These are phyloP conservation scores for Botrytis cinerea DNA, from an alignment of 2,329 filamentous ascomycete genomes.

Conservation along the genomic window DNA sequence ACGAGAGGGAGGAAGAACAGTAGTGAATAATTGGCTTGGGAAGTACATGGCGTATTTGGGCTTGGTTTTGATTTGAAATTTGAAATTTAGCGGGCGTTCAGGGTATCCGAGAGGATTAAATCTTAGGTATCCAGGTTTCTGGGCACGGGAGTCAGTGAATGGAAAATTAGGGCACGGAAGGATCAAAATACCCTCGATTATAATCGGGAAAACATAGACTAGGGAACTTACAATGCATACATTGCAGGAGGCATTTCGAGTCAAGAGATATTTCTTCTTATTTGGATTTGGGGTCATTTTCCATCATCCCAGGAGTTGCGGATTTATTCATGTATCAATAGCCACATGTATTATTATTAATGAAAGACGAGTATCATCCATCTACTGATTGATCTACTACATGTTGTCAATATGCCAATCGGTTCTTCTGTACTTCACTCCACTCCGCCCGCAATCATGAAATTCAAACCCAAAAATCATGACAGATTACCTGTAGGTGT, in stretches of 20 bases:
- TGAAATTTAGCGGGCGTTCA: slow-evolving; percentile 11
- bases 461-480: neutral
- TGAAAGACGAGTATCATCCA: neutral
- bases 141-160: neutral
- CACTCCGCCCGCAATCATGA: neutral
- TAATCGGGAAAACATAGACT: neutral
- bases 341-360: neutral
- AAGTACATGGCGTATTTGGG: neutral
- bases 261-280: neutral
- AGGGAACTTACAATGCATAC: neutral
- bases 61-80: neutral
- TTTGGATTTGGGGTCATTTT: neutral
- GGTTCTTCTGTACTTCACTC: neutral
- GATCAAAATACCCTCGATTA: neutral
- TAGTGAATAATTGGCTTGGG: neutral
- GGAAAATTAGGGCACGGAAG: slow-evolving; percentile 5
- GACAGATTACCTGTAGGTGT: neutral
- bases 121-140: neutral
- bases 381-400: neutral
- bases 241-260: neutral
- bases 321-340: neutral
- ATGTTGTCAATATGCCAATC: neutral
- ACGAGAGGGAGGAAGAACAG: neutral
- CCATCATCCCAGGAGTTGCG: neutral
- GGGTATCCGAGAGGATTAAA: neutral